These are phyloP conservation scores for Chimonanthus salicifolius DNA, from an alignment of 164 flowering plant genomes.

Conservation along the genomic window DNA sequence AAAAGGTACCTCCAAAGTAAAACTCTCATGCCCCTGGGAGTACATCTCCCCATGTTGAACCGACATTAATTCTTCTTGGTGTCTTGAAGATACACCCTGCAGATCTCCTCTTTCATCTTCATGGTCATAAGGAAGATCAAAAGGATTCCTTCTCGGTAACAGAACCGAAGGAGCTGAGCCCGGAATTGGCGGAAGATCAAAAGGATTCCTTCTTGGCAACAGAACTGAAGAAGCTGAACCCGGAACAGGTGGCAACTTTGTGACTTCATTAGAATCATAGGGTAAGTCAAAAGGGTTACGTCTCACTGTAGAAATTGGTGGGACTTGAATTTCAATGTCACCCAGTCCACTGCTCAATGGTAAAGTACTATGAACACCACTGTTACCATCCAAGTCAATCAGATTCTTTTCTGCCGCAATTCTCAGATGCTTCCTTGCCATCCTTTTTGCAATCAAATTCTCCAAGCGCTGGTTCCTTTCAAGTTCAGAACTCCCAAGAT, in stretches of 20 bases:
- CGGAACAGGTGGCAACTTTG: slow-evolving; percentile 64
- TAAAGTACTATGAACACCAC: slow-evolving; percentile 29
- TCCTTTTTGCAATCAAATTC: slow-evolving; percentile 74
- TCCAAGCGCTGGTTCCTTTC: slow-evolving; percentile 84
- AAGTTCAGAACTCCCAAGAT: slow-evolving; percentile 68
- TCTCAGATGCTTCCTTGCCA: slow-evolving; percentile 50
- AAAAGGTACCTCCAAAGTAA: slow-evolving; percentile 53
- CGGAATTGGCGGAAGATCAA: slow-evolving; percentile 67
- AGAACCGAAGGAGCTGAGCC: slow-evolving; percentile 36
- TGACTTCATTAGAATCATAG: slow-evolving; percentile 36
- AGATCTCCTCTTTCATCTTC: slow-evolving; percentile 67
- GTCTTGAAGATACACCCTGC: slow-evolving; percentile 41
- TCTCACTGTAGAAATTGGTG: slow-evolving; percentile 58
- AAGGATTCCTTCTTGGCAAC: slow-evolving; percentile 64
- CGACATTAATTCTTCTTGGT: slow-evolving; percentile 44
- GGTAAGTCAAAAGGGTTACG: slow-evolving; percentile 78
- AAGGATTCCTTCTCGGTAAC: slow-evolving; percentile 67
- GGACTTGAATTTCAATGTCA: slow-evolving; percentile 32
- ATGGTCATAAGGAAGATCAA: slow-evolving; percentile 78
- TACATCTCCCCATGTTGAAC: slow-evolving; percentile 43
- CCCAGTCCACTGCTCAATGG: not conserved
- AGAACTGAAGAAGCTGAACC: slow-evolving; percentile 83
- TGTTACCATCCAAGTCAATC: slow-evolving; percentile 60
- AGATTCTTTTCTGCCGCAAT: slow-evolving; percentile 60
- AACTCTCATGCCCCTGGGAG: slow-evolving; percentile 72